Base-by-base conservation (phyloP, 2,329 filamentous ascomycete genomes). In the Graphiopsis chlorocephala region DNA sequence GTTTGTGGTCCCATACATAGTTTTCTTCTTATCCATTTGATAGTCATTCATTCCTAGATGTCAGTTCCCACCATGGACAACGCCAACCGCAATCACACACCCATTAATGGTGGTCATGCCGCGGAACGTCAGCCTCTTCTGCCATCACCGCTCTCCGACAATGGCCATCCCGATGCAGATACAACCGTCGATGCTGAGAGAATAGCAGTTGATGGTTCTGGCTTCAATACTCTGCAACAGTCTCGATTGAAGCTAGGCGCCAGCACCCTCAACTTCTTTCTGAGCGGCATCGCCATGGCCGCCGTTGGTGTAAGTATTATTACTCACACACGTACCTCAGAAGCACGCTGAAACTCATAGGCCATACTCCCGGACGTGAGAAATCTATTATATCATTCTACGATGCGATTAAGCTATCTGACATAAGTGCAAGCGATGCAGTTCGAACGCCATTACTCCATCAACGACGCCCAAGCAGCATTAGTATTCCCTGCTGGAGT, bases 211-310 rank as follows among this genome's bases (percentile, higher is more conserved):
- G 17, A 10, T 2, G 35, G 20, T 4, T n/a, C 8, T 20, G 17
- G n/a, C 0, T 10, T 2, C 8, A 23, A 20, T 45, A 20, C 8
- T 4, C 8, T 45, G n/a, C n/a, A 20, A 20, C 8, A 45, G 8
- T 45, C 3, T 20, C 38, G 26, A n/a, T 20, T 14, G 8, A 61
- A 52, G n/a, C 12, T 61, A 10, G 14, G 11, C 20, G 58, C 58
- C 42, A 61, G 35, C 2, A 20, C 58, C 17, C 10, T 61, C 45
- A 61, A 61, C 29, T 61, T 61, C 58, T 61, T 61, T n/a, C 25
- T 52, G 4, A 61, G 58, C 8, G 58, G 58, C 14, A 23, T 61
- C 33, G 58, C 58, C 7, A 61, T 61, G 58, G 42, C 58, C 12
- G 58, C 42, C 14, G 23, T 61, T 6, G 58, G 58, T 10, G 58